phyloP scores from a whole-genome alignment of 805 yeast genomes.

The Candida michaelii region DNA sequence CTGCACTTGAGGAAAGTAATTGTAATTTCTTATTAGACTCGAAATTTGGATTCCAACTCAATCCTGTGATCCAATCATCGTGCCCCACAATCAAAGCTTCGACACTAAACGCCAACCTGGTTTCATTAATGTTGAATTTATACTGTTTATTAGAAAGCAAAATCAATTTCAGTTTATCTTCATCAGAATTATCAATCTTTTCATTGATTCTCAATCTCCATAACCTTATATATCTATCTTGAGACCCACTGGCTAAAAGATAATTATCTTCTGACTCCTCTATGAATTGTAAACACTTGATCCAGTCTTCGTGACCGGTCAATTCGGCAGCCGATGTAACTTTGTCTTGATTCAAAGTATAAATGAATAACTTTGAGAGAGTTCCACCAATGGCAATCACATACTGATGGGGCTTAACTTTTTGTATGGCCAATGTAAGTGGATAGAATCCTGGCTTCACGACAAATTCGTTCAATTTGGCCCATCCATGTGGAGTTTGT shows the following conservation, averaged over 20 bases:
- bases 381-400: constrained; percentile 77
- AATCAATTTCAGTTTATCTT: constrained; percentile 50
- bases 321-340: constrained; percentile 51
- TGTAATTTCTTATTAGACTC: constrained; percentile 38
- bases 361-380: constrained; percentile 51
- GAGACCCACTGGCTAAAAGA: constrained; percentile 84
- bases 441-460: constrained; percentile 49
- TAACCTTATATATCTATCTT: constrained; percentile 86
- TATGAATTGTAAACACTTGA: constrained; percentile 67
- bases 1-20: constrained; percentile 85
- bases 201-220: constrained; percentile 74
- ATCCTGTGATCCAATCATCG: constrained; percentile 93
- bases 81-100: constrained; percentile 97
- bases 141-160: constrained; percentile 73
- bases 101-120: constrained; percentile 60
- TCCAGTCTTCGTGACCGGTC: constrained; percentile 97
- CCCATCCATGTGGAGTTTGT: constrained; percentile 17
- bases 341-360: constrained; percentile 27
- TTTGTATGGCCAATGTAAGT: constrained; percentile 32
- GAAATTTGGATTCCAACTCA: constrained; percentile 70
- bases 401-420: constrained; percentile 32
- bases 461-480: constrained; percentile 27
- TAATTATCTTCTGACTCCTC: constrained; percentile 49
- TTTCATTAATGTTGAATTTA: constrained; percentile 44
- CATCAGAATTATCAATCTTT: constrained; percentile 55